Conservation (phyloP, 2,329 filamentous ascomycete genomes). For the Blumeriella jaapii region DNA sequence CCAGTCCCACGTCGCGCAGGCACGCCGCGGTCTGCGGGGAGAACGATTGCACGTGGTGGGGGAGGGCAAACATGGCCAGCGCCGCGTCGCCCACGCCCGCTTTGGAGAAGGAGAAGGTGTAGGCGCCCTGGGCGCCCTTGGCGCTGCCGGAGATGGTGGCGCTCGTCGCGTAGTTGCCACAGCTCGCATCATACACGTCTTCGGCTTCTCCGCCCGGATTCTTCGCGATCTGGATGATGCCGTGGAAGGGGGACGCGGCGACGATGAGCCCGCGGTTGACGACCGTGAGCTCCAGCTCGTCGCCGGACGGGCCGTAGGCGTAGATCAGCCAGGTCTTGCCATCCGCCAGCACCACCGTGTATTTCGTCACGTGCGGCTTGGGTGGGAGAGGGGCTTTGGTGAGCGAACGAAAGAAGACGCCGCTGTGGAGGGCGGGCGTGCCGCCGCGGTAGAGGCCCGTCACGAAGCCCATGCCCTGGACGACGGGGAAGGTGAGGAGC, state of each 20-base stretch:
- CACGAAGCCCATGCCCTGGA: slow-evolving; percentile 83
- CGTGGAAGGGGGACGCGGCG: slow-evolving; percentile 58
- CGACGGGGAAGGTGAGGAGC: slow-evolving; percentile 64
- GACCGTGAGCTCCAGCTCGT: slow-evolving; percentile 55
- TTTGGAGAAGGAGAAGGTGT: slow-evolving; percentile 64
- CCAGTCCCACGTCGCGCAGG: slow-evolving; percentile 46
- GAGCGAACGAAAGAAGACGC: slow-evolving; percentile 61
- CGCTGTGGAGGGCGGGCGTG: slow-evolving; percentile 62
- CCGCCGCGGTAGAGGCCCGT: slow-evolving; percentile 64
- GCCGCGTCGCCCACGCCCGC: slow-evolving; percentile 46
- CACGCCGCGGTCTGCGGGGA: slow-evolving; percentile 41
- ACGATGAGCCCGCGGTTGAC: slow-evolving; percentile 53
- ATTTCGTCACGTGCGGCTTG: slow-evolving; percentile 61
- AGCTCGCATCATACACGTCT: slow-evolving; percentile 59
- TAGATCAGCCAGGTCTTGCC: slow-evolving; percentile 72
- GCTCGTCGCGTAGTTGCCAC: slow-evolving; percentile 61
- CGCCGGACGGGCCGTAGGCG: slow-evolving; percentile 46
- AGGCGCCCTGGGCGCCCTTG: slow-evolving; percentile 50
- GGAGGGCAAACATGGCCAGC: slow-evolving; percentile 77
- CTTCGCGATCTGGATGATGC: slow-evolving; percentile 75
- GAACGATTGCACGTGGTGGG: slow-evolving; percentile 75
- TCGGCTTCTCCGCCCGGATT: slow-evolving; percentile 53
- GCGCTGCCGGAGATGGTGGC: slow-evolving; percentile 53
- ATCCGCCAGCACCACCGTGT: slow-evolving; percentile 60
- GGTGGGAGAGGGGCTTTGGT: slow-evolving; percentile 43